Conservation (phyloP, 768 basidiomycete genomes). For the Hortiboletus flavorubellus region DNA sequence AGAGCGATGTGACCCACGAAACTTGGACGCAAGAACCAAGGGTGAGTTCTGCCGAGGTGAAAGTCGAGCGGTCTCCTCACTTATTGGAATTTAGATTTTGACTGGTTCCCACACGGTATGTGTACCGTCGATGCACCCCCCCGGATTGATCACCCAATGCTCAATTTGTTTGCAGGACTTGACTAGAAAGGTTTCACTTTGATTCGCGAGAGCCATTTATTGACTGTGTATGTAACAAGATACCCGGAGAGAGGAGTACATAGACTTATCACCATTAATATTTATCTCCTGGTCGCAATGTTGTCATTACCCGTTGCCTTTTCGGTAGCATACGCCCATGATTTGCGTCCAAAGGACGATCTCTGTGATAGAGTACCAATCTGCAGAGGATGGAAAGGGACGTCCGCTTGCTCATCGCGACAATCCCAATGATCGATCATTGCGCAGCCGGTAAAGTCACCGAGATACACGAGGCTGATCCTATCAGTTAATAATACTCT, state of each 20-base stretch:
- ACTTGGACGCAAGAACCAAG: slow-evolving; percentile 19
- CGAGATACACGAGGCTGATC: too few species aligned
- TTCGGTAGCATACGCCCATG: too few species aligned
- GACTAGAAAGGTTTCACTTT: slow-evolving; percentile 7
- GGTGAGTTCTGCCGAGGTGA: slow-evolving; percentile 11
- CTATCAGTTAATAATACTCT: too few species aligned
- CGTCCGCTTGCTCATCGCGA: too few species aligned
- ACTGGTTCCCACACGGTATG: slow-evolving; percentile 14
- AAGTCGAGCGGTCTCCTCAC: background rate
- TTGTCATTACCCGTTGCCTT: too few species aligned
- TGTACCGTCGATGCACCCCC: background rate
- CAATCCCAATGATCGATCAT: too few species aligned
- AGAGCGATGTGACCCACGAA: background rate
- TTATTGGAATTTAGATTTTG: slow-evolving; percentile 3
- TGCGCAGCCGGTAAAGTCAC: too few species aligned
- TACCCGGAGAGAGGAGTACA: background rate
- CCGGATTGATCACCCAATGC: background rate
- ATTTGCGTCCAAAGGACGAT: too few species aligned
- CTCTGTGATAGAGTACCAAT: too few species aligned
- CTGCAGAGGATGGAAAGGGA: too few species aligned
- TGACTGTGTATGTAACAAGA: background rate
- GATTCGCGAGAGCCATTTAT: background rate
- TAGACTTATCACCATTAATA: too few species aligned
- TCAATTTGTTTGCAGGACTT: slow-evolving; percentile 10
- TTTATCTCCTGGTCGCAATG: too few species aligned